Evolutionary conservation across 345 rosid species (phyloP).

Genomic region (Atalantia buxifolia): DNA sequence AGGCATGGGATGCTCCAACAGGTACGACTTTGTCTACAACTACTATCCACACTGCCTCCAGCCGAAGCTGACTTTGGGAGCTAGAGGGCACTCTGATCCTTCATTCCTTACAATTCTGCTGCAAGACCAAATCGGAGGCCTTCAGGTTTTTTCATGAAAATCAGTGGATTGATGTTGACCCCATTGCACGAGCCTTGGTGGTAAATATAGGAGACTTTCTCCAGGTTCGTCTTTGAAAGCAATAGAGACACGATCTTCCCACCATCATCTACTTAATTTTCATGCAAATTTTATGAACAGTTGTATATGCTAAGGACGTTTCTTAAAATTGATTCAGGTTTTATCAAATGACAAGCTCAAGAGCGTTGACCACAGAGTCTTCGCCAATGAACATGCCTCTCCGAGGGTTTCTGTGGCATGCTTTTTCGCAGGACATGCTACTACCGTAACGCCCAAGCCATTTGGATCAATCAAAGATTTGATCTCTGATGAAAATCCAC

Average conservation of each 20-base stretch:
- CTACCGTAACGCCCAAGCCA: neutral
- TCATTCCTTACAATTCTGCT: constrained; percentile 16
- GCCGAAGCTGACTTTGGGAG: constrained; percentile 19
- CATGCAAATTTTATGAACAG: neutral
- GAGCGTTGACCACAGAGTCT: constrained; percentile 48
- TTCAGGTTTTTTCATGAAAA: constrained; percentile 8
- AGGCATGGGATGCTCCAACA: neutral
- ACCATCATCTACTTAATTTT: no score
- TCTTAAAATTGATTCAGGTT: constrained; percentile 23
- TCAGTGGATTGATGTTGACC: constrained; percentile 17
- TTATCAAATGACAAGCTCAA: constrained; percentile 45
- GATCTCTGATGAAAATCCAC: constrained; percentile 28
- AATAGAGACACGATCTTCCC: no score
- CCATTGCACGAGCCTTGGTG: constrained; percentile 5
- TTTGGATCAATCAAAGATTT: constrained; percentile 32
- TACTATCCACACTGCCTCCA: constrained; percentile 4
- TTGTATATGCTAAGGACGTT: neutral
- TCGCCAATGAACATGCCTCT: constrained; percentile 25
- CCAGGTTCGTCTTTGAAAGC: neutral
- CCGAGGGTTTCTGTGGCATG: constrained; percentile 49
- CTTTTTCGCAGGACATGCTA: constrained; percentile 18
- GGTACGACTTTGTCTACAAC: neutral
- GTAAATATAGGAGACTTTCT: constrained; percentile 13
- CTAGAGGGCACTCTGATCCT: constrained; percentile 4
- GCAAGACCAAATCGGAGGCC: constrained; percentile 20